Evolutionary conservation across 2,329 filamentous ascomycete genomes (phyloP), one percentile per base, ranked within the genome.

Genomic region (Curvularia sp.): DNA sequence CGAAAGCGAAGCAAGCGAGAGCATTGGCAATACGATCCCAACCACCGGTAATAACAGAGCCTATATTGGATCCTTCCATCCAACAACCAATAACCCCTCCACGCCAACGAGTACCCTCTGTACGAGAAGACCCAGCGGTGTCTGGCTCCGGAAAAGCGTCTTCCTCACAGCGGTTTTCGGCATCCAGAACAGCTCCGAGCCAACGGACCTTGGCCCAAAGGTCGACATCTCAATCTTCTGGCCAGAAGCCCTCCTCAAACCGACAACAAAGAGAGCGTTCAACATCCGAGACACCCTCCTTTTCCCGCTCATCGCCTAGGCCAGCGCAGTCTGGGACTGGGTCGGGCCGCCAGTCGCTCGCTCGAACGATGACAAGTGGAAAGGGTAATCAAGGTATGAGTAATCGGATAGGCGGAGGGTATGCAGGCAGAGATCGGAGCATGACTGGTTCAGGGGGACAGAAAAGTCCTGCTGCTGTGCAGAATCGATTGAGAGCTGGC

Each of bases 281-380:
- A 18, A 6, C 23, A 4, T 54, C 63, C 3, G 59, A 61, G 19
- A 39, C 43, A 38, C n/a, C 48, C 6, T 19, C 42, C 23, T 43
- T 49, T 23, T 30, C 55, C 15, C 53, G 55, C 25, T 30, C 54
- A 12, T 59, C 55, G 6, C 59, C 64, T 9, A 53, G 57, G 13
- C 39, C 61, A 19, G 9, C 58, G 5, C 55, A 57, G 13, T 53
- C 64, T n/a, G 61, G 43, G 28, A 59, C 55, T 18, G 19, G 42
- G 7, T 32, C 61, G 0, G 39, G 55, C 1, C 53, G 58, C 4
- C 64, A 47, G 38, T 58, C 64, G 0, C 62, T 67, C 32, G 54
- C 62, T n/a, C 41, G 64, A 15, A 71, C 67, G 13, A 71, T 69
- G 66, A 66, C 66, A 1, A 63, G 60, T 19, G 67, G 66, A 7